Evolutionary conservation across 192 early-diverging fungal genomes (phyloP), one percentile per base, ranked within the genome.

Genomic region (Tieghemiomyces parasiticus): DNA sequence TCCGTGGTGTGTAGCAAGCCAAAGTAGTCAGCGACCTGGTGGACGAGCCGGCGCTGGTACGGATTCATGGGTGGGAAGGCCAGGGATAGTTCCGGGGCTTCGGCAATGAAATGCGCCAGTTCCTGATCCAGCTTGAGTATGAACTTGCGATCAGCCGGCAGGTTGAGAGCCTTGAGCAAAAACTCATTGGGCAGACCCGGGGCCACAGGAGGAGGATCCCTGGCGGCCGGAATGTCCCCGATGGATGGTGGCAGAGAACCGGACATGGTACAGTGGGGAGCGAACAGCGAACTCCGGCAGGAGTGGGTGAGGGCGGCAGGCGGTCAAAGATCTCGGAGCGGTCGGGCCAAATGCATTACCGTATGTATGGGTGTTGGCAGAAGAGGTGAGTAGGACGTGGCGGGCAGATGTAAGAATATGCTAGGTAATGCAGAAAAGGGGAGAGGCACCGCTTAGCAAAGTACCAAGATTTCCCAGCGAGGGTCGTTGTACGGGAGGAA

Each of bases 31-130:
- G 83, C 86, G 14, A 85, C 71, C 22, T 79, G 74, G 67, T 88
- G 85, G n/a, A 83, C 70, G 33, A 88, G 74, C 63, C 84, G 72
- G 9, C 86, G 72, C 54, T 88, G 82, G 64, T 88, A 88, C 2
- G 81, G 83, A 63, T 88, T 88, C 71, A 88, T 78, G 22, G 64
- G 62, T 13, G 81, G 77, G 59, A 81, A 80, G 54, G 78, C 78
- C 24, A 88, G 65, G 67, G 70, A 46, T 71, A 75, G 51, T 81
- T 56, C 54, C 29, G 28, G 9, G 31, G 54, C 29, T 30, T 81
- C 73, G 44, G 74, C 73, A 25, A 84, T 72, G 62, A 87, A 83
- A 26, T 35, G 66, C 60, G 74, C 73, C 54, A 86, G 71, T 46
- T 87, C 78, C 34, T 74, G 63, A 60, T 88, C 86, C 26, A 83